Percentiles rank a stretch among this genome's conserved stretches.
These are phyloP conservation scores for Sporodiniella umbellata DNA, from an alignment of 371 early-diverging fungal genomes.

Conservation along the genomic window DNA sequence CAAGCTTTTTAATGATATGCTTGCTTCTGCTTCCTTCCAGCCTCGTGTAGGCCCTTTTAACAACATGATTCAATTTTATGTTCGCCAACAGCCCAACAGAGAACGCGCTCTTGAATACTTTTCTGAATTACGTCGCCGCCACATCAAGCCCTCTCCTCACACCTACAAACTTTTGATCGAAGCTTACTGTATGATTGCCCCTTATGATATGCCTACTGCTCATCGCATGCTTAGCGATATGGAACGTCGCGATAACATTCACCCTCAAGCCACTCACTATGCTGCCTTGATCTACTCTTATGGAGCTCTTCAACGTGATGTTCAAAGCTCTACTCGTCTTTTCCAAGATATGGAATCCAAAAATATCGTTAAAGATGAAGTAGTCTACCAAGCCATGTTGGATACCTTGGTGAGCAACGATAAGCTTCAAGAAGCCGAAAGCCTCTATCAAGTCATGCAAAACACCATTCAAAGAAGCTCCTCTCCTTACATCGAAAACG, in stretches of 20 bases:
- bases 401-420: constrained; percentile 53
- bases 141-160: constrained; percentile 57
- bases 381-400: constrained; percentile 58
- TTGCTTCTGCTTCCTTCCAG: constrained; percentile 46
- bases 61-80: constrained; percentile 67
- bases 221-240: constrained; percentile 51
- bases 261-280: constrained; percentile 57
- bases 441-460: constrained; percentile 34
- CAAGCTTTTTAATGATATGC: constrained; percentile 53
- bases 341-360: constrained; percentile 49
- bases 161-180: constrained; percentile 64
- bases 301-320: constrained; percentile 54
- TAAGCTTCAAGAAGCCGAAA: constrained; percentile 41
- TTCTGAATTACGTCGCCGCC: constrained; percentile 44
- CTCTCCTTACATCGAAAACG: constrained; percentile 62
- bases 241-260: constrained; percentile 39
- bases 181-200: constrained; percentile 55
- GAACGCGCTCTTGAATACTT: constrained; percentile 53
- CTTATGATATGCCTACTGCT: constrained; percentile 63
- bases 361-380: constrained; percentile 47
- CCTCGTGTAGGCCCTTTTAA: constrained; percentile 60
- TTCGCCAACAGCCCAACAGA: constrained; percentile 57
- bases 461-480: constrained; percentile 26
- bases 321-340: constrained; percentile 47
- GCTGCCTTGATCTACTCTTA: constrained; percentile 62